A percentile compares a stretch with the other conserved stretches of the same genome.
Conservation (phyloP, 2,329 filamentous ascomycete genomes). For the Phialophora chinensis region DNA sequence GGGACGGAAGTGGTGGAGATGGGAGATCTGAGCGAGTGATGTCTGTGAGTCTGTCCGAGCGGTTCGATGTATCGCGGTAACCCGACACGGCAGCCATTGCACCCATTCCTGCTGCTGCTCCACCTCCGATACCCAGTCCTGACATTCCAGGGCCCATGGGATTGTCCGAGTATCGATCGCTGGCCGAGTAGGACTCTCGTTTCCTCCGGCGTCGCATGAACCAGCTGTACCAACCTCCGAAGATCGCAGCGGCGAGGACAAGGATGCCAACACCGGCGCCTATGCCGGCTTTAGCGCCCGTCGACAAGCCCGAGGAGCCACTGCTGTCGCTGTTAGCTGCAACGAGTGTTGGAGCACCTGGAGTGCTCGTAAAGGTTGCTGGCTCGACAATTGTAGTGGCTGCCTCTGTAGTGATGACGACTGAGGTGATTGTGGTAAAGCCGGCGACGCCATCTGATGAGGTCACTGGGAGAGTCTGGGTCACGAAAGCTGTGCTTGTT, state of each 20-base stretch:
- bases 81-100: slow-evolving; percentile 30
- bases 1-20: slow-evolving; percentile 32
- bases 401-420: slow-evolving; percentile 27
- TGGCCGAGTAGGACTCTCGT: slow-evolving; percentile 28
- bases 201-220: slow-evolving; percentile 35
- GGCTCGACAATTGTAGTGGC: slow-evolving; percentile 29
- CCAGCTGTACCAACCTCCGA: slow-evolving; percentile 38
- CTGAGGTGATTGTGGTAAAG: slow-evolving; percentile 31
- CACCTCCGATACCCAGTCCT: slow-evolving; percentile 26
- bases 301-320: slow-evolving; percentile 33
- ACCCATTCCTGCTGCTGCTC: slow-evolving; percentile 24
- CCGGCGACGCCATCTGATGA: slow-evolving; percentile 27
- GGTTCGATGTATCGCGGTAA: slow-evolving; percentile 29
- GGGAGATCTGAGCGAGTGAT: slow-evolving; percentile 33
- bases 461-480: slow-evolving; percentile 26
- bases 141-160: slow-evolving; percentile 28
- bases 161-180: slow-evolving; percentile 32
- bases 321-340: slow-evolving; percentile 14
- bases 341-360: slow-evolving; percentile 30
- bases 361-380: slow-evolving; percentile 34
- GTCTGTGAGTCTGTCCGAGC: slow-evolving; percentile 23
- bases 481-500: slow-evolving; percentile 28
- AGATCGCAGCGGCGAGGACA: slow-evolving; percentile 35
- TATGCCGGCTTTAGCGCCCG: slow-evolving; percentile 39
- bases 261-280: slow-evolving; percentile 36